Evolutionary conservation across 1,139 yeast species (phyloP).

Genomic region (Lodderomyces metapsilosis): DNA sequence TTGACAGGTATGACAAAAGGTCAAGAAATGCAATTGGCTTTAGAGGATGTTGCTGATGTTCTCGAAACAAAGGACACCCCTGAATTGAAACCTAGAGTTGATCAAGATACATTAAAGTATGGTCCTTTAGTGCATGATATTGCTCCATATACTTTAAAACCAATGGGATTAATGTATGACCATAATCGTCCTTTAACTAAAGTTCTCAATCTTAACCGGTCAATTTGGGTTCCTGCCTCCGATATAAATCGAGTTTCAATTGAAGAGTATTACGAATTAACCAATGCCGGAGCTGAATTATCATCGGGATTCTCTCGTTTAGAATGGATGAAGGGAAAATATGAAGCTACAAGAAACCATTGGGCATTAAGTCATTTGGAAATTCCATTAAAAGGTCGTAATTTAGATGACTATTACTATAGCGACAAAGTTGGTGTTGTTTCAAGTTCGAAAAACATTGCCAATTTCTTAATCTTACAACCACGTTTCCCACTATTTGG

Average conservation of each 20-base stretch:
- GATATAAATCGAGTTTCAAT: constrained; percentile 44
- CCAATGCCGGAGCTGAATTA: constrained; percentile 73
- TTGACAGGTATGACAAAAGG: constrained; percentile 50
- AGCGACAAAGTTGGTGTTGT: constrained; percentile 93
- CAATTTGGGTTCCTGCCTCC: constrained; percentile 64
- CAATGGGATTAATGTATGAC: constrained; percentile 59
- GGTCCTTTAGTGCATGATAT: constrained; percentile 52
- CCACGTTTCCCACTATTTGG: constrained; percentile 96
- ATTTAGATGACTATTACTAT: constrained; percentile 63
- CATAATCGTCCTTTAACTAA: constrained; percentile 67
- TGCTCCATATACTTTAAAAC: constrained; percentile 46
- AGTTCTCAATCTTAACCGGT: constrained; percentile 63
- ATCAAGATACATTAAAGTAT: constrained; percentile 45
- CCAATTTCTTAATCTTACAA: constrained; percentile 54
- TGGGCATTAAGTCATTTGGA: constrained; percentile 57
- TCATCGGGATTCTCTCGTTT: constrained; percentile 71
- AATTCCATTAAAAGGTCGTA: constrained; percentile 46
- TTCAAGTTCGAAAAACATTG: constrained; percentile 65
- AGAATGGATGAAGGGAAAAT: constrained; percentile 64
- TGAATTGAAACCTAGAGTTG: constrained; percentile 30
- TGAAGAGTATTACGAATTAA: constrained; percentile 83
- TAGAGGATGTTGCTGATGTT: constrained; percentile 8
- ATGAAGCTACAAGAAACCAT: constrained; percentile 40
- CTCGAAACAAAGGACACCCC: constrained; percentile 22
- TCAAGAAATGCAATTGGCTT: constrained; percentile 36